Base-by-base conservation (phyloP, 1,284 basidiomycete species). In the Puccinia hordei region DNA sequence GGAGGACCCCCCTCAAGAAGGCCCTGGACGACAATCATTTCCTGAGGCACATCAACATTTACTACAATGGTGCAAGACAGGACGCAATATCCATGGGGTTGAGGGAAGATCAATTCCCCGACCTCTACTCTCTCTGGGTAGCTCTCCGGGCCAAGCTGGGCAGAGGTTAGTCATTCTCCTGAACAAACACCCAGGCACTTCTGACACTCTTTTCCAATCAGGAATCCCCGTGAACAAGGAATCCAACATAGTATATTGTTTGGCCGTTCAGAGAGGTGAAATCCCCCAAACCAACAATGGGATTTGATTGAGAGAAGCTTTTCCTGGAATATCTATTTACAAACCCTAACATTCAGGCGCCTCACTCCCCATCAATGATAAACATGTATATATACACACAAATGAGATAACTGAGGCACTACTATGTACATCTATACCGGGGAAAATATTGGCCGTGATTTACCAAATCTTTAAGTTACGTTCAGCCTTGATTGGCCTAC, bases 1-100 rank as follows among this genome's bases (percentile, higher is more conserved):
- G 17, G 9, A 65, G 61, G 61, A 65, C 61, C 38, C 61, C 30
- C 30, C 61, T 65, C 33, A 15, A 65, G 30, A 65, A 65, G 61
- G 61, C 61, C 12, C 15, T 65, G 30, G 38, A 17, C 10, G 61
- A 65, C n/a, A n/a, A 65, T 35, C 61, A 65, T 65, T 15, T 19
- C 61, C 33, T 65, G 10, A 19, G 19, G 30, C 17, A 65, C 33
- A 65, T 35, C 17, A 19, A 41, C 38, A 35, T 35, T 41, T 65
- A 35, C 33, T 65, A 35, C 61, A 38, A 65, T 38, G 61, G 61
- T 65, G 61, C 17, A 33, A 35, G 38, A 19, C 61, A 65, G 15
- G 38, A 35, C 2, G 30, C 38, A 17, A 8, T 35, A 65, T 22
- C 30, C 30, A 65, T 65, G 30, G 19, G n/a, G 17, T 65, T 65